These are phyloP conservation scores for Lotmaria passim DNA, from an alignment of 208 protist genomes.

Conservation along the genomic window DNA sequence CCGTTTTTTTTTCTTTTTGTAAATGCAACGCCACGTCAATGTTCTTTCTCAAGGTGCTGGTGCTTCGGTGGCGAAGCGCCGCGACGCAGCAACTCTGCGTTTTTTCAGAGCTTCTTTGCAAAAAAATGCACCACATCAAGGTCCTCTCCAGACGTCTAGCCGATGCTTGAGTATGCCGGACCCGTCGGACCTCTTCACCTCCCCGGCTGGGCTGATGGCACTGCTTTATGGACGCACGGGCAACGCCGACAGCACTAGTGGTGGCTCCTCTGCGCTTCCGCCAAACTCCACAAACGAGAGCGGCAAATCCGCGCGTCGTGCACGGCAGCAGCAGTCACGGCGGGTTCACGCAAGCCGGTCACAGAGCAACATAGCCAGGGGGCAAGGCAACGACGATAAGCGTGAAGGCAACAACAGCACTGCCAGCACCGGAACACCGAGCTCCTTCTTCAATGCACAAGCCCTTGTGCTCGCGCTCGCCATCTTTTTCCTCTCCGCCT, in stretches of 20 bases:
- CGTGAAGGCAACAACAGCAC: not conserved
- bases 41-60: too few relatives aligned
- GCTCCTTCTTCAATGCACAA: slow-evolving; percentile 45
- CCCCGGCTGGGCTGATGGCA: slow-evolving; percentile 69
- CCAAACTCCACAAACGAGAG: not conserved
- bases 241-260: not conserved
- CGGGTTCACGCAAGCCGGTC: not conserved
- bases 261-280: not conserved
- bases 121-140: too few relatives aligned
- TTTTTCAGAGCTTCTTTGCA: not conserved
- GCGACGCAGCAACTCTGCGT: not conserved
- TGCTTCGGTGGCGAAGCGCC: too few relatives aligned
- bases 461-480: slow-evolving; percentile 55
- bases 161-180: slow-evolving; percentile 36
- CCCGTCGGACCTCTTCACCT: slow-evolving; percentile 62
- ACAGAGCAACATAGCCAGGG: not conserved
- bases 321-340: slow-evolving; percentile 16
- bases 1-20: too few relatives aligned
- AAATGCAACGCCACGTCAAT: too few relatives aligned
- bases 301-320: slow-evolving; percentile 12
- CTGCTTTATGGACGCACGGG: slow-evolving; percentile 56
- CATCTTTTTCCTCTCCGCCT: slow-evolving; percentile 66
- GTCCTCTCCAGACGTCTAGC: not conserved
- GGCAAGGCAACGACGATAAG: not conserved
- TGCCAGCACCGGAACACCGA: not conserved